A percentile compares a stretch with the other conserved stretches of the same genome.
Conservation (phyloP, 495 filamentous ascomycete genomes). For the Penicillium ucsense region DNA sequence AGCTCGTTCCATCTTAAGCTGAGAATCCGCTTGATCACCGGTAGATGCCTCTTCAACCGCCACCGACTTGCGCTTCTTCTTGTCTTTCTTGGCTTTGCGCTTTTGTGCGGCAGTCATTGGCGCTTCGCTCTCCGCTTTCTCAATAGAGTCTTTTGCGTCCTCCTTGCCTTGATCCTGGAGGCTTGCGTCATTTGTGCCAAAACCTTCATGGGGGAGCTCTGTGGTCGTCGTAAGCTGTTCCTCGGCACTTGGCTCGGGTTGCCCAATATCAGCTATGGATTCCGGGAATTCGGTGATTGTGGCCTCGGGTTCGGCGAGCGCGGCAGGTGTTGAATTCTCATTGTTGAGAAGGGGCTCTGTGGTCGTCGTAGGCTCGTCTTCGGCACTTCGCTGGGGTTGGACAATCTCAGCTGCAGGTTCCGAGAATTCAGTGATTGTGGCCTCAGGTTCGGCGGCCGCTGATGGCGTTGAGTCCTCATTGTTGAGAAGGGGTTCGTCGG, state of each 20-base stretch:
- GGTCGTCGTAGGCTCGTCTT: too few species aligned
- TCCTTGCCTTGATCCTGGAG: background rate
- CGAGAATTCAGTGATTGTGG: too few species aligned
- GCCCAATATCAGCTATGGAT: background rate
- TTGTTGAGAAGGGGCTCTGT: too few species aligned
- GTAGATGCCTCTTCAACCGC: conserved; percentile 2
- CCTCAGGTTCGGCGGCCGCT: background rate
- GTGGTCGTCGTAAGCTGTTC: background rate
- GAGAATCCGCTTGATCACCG: background rate
- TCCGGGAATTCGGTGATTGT: background rate
- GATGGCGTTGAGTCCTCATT: too few species aligned
- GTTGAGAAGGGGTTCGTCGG: too few species aligned
- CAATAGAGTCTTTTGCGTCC: background rate
- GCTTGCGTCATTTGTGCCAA: background rate
- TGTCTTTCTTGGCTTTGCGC: conserved; percentile 29
- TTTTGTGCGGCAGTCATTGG: conserved; percentile 10
- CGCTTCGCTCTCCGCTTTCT: conserved; percentile 7
- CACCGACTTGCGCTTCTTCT: conserved; percentile 20
- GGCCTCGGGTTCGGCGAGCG: too few species aligned
- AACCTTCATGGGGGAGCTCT: conserved; percentile 1
- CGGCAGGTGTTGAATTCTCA: too few species aligned
- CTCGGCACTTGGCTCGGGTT: background rate
- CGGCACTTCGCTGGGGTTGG: too few species aligned
- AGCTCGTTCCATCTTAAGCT: background rate
- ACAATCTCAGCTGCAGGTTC: too few species aligned